A percentile compares a stretch with the other conserved stretches of the same genome.
phyloP scores from a whole-genome alignment of 2,329 filamentous ascomycete genomes.

The Aspergillus ochraceoroseus region DNA sequence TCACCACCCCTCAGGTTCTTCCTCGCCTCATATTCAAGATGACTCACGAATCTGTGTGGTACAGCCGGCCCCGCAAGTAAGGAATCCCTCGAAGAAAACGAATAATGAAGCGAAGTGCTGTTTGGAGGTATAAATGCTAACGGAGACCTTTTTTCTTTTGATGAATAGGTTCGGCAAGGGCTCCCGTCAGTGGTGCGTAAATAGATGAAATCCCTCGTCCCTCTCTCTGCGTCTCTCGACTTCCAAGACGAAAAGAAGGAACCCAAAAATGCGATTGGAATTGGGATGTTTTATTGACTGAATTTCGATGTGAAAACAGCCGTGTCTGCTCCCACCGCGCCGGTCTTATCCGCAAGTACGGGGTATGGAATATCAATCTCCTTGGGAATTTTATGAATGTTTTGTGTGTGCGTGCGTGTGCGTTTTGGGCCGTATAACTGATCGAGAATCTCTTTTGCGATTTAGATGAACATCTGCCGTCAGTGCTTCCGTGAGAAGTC shows the following conservation, averaged over 20 bases:
- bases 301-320: constrained; percentile 48
- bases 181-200: constrained; percentile 79
- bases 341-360: constrained; percentile 99
- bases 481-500: constrained; percentile 66
- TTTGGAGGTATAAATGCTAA: constrained; percentile 18
- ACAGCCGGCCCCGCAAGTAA: constrained; percentile 92
- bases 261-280: background rate
- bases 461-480: constrained; percentile 56
- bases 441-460: constrained; percentile 15
- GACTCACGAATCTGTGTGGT: constrained; percentile 97
- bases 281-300: constrained; percentile 12
- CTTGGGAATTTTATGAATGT: background rate
- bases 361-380: constrained; percentile 41
- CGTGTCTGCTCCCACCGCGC: constrained; percentile 89
- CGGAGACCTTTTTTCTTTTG: constrained; percentile 8
- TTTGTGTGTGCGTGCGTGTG: background rate
- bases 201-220: background rate
- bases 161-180: constrained; percentile 68
- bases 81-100: constrained; percentile 9
- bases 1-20: constrained; percentile 25
- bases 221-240: constrained; percentile 8
- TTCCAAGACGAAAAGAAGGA: constrained; percentile 2
- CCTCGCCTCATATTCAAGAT: constrained; percentile 52
- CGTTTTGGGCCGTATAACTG: constrained; percentile 13
- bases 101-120: background rate